A percentile compares a stretch with the other conserved stretches of the same genome.
phyloP scores from a whole-genome alignment of 2,329 filamentous ascomycete genomes.

The Pseudopithomyces maydicus region DNA sequence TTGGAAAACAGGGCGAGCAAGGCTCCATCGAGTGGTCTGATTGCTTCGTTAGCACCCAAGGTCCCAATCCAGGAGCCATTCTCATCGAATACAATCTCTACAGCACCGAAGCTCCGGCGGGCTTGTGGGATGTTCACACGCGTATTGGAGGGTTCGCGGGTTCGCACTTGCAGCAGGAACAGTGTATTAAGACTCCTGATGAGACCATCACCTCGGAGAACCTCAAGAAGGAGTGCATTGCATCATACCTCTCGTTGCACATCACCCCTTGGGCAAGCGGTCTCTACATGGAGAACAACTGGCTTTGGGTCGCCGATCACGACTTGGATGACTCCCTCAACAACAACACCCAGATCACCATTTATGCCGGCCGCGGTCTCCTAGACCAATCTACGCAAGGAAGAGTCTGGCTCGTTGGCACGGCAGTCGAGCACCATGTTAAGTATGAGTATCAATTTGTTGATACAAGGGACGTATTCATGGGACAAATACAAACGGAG shows the following conservation, averaged over 20 bases:
- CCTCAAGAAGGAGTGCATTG: constrained; percentile 69
- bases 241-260: constrained; percentile 63
- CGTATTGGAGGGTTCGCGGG: constrained; percentile 81
- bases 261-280: constrained; percentile 59
- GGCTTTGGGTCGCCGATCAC: constrained; percentile 86
- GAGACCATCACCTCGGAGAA: constrained; percentile 54
- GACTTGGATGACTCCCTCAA: constrained; percentile 77
- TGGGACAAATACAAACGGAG: constrained; percentile 85
- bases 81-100: constrained; percentile 76
- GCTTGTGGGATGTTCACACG: constrained; percentile 86
- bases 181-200: constrained; percentile 76
- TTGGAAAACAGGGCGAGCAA: constrained; percentile 67
- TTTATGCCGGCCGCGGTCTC: constrained; percentile 86
- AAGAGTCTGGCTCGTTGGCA: constrained; percentile 65
- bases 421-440: constrained; percentile 64
- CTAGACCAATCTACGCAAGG: constrained; percentile 64
- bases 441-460: constrained; percentile 83
- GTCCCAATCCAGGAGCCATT: constrained; percentile 69
- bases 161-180: constrained; percentile 75
- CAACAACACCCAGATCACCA: constrained; percentile 68
- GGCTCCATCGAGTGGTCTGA: constrained; percentile 74
- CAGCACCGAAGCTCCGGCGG: constrained; percentile 63
- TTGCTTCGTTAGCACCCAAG: constrained; percentile 71
- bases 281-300: constrained; percentile 84
- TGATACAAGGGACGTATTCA: constrained; percentile 78